Percentiles rank a stretch among this genome's conserved stretches.
phyloP scores from a whole-genome alignment of 140 eudicot species.

The Cichorium intybus region DNA sequence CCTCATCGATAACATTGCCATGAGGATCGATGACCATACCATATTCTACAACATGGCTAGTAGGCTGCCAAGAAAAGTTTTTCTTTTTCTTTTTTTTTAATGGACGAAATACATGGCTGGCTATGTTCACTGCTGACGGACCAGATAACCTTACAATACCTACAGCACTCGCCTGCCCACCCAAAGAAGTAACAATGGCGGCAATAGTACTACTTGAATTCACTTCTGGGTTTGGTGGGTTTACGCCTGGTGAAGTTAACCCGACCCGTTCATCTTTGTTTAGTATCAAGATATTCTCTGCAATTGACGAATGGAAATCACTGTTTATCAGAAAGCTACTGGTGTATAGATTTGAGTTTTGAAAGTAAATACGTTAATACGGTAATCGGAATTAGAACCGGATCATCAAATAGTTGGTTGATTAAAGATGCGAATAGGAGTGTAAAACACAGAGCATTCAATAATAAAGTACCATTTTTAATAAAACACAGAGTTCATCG shows the following conservation, averaged over 20 bases:
- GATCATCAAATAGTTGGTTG: background rate
- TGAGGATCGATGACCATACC: slow-evolving; percentile 66
- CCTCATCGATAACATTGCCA: slow-evolving; percentile 93
- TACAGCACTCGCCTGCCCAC: slow-evolving; percentile 94
- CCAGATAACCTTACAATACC: slow-evolving; percentile 95
- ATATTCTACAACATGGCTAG: slow-evolving; percentile 92
- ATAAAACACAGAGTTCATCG: background rate
- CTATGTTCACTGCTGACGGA: slow-evolving; percentile 67
- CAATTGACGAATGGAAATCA: background rate
- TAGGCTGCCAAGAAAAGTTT: slow-evolving; percentile 60
- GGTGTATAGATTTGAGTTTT: background rate
- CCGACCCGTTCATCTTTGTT: slow-evolving; percentile 62
- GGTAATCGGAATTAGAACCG: background rate
- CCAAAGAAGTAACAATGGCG: slow-evolving; percentile 95
- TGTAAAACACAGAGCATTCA: background rate
- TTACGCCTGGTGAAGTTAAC: slow-evolving; percentile 7
- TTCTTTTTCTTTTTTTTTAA: slow-evolving; percentile 40
- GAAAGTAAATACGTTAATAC: background rate
- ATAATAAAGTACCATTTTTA: background rate
- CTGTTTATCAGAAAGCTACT: background rate
- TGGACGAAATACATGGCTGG: slow-evolving; percentile 59
- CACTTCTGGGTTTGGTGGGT: slow-evolving; percentile 31
- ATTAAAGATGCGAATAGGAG: background rate
- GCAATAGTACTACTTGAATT: slow-evolving; percentile 77
- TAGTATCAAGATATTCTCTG: slow-evolving; percentile 48